Percentiles rank a stretch among this genome's conserved stretches.
phyloP scores from a whole-genome alignment of 352 stramenopile genomes.

The Phytophthora citricola region DNA sequence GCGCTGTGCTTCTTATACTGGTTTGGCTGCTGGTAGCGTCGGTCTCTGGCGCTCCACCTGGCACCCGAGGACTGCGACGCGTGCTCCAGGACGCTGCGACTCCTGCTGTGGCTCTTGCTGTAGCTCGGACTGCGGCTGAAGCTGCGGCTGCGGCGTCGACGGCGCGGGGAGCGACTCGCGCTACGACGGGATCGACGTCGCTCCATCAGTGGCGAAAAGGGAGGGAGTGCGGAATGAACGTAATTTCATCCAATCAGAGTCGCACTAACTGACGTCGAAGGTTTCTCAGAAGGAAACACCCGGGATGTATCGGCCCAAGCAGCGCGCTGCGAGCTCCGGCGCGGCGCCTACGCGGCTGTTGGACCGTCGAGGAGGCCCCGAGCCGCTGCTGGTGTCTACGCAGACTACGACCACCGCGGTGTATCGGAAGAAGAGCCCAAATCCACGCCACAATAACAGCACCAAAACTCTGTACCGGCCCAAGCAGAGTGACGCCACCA shows the following conservation, averaged over 20 bases:
- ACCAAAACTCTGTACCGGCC: conserved; percentile 12
- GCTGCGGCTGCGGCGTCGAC: conserved; percentile 22
- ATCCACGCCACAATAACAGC: conserved; percentile 9
- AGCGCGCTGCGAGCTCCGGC: conserved; percentile 5
- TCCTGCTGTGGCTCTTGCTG: conserved; percentile 17
- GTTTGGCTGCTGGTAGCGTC: conserved; percentile 2
- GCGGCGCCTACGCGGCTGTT: conserved; percentile 12
- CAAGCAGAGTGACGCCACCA: conserved; percentile 6
- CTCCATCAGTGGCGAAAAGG: conserved; percentile 27
- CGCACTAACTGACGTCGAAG: background rate
- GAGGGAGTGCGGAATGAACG: conserved; percentile 4
- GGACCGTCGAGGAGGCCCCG: conserved; percentile 3
- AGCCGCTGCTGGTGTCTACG: background rate
- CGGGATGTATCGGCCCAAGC: conserved; percentile 13
- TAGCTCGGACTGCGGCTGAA: conserved; percentile 23
- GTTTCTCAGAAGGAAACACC: conserved; percentile 21
- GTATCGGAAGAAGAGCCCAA: conserved; percentile 12
- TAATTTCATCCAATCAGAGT: conserved; percentile 16
- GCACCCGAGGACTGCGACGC: background rate
- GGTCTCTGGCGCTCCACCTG: background rate
- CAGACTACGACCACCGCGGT: background rate
- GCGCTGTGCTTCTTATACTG: conserved; percentile 17
- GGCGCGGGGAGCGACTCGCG: conserved; percentile 39
- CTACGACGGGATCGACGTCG: conserved; percentile 27
- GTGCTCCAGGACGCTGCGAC: conserved; percentile 17